These are phyloP conservation scores for Trichophyton verrucosum DNA, from an alignment of 2,329 filamentous ascomycete species.

Conservation along the genomic window DNA sequence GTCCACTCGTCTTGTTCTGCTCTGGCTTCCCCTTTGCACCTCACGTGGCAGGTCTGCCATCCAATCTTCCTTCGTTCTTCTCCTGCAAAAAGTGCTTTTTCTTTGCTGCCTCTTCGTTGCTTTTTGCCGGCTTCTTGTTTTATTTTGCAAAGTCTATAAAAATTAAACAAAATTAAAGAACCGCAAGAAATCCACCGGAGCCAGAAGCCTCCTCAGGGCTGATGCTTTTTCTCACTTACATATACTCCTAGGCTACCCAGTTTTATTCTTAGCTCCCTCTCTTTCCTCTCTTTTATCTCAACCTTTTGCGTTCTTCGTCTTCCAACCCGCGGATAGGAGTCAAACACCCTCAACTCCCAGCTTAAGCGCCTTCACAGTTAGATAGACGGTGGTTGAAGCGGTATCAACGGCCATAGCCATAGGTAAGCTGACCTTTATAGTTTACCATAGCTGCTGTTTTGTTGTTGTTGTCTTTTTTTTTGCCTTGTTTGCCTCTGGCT, in stretches of 20 bases:
- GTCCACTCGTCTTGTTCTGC: background rate
- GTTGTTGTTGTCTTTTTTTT: too few species aligned
- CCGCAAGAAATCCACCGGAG: constrained; percentile 3
- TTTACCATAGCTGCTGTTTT: background rate
- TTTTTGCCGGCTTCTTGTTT: background rate
- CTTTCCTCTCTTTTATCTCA: background rate
- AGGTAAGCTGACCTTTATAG: background rate
- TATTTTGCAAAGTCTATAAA: background rate
- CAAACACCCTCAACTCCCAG: background rate
- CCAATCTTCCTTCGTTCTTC: background rate
- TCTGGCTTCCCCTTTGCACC: background rate
- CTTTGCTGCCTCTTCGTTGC: background rate
- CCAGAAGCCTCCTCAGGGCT: background rate
- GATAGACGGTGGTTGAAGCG: background rate
- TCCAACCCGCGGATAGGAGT: background rate
- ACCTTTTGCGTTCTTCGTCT: background rate
- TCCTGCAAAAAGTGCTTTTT: background rate
- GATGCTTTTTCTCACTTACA: background rate
- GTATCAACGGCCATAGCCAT: too few species aligned
- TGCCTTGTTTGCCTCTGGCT: background rate
- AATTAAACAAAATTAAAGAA: constrained; percentile 4
- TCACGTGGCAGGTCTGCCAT: constrained; percentile 2
- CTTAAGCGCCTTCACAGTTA: background rate
- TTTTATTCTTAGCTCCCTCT: background rate
- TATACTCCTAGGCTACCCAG: background rate